Conservation (phyloP, 768 basidiomycete species). For the Russula dissimulans region DNA sequence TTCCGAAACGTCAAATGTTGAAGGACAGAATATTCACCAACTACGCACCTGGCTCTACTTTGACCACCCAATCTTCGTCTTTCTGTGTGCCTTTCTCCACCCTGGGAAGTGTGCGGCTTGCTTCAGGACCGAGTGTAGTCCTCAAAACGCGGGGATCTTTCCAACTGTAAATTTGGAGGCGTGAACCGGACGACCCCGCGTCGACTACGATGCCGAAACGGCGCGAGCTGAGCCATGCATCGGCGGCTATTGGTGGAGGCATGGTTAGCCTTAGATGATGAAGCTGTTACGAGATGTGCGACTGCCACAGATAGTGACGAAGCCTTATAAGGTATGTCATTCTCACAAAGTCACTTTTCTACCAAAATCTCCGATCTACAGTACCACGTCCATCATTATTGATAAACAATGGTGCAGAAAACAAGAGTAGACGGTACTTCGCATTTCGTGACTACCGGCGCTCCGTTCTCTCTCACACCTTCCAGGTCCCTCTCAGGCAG, state of each 20-base stretch:
- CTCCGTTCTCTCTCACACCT: neutral
- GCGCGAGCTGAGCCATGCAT: constrained; percentile 70
- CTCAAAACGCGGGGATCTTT: constrained; percentile 61
- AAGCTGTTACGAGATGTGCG: too few species aligned
- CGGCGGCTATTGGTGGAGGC: constrained; percentile 64
- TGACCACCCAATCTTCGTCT: constrained; percentile 79
- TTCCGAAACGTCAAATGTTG: neutral
- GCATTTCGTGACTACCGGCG: neutral
- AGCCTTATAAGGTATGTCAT: neutral
- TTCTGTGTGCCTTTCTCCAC: constrained; percentile 85
- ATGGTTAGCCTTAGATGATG: constrained; percentile 32
- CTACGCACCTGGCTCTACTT: constrained; percentile 85
- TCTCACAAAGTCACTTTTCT: neutral
- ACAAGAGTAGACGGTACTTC: constrained; percentile 31
- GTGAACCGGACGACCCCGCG: constrained; percentile 95
- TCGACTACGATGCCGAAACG: constrained; percentile 94
- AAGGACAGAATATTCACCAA: neutral
- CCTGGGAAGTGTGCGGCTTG: constrained; percentile 55
- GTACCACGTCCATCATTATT: too few species aligned
- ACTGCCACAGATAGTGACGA: too few species aligned
- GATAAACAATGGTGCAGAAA: constrained; percentile 35
- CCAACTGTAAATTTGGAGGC: constrained; percentile 97
- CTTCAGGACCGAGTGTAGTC: constrained; percentile 40
- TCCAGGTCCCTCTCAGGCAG: constrained; percentile 77
- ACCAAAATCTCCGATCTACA: neutral